Evolutionary conservation across 2,329 filamentous ascomycete genomes (phyloP).

Genomic region (Neoarthrinium moseri): DNA sequence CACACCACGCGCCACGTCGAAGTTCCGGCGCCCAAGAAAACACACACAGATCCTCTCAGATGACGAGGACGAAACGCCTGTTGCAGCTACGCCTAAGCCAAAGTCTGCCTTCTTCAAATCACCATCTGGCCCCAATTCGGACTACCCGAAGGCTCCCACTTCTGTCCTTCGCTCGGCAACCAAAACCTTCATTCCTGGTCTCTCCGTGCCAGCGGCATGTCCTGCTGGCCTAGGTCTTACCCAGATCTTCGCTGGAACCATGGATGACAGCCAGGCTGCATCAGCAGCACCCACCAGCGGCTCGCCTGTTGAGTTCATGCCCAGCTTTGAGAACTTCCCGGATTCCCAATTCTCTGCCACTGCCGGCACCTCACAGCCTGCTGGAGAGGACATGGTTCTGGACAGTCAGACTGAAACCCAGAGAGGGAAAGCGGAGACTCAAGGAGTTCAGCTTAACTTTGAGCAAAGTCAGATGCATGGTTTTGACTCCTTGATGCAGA

Average conservation of each 20-base stretch:
- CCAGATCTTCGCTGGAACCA: constrained; percentile 87
- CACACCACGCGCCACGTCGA: constrained; percentile 34
- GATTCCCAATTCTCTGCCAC: constrained; percentile 63
- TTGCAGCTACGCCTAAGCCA: constrained; percentile 48
- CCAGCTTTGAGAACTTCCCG: constrained; percentile 55
- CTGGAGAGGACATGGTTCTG: constrained; percentile 51
- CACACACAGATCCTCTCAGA: constrained; percentile 57
- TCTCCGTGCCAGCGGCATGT: constrained; percentile 53
- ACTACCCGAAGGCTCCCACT: constrained; percentile 55
- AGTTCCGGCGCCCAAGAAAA: constrained; percentile 49
- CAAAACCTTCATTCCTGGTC: constrained; percentile 68
- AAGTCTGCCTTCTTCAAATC: constrained; percentile 40
- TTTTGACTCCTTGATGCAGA: constrained; percentile 54
- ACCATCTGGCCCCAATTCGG: constrained; percentile 37
- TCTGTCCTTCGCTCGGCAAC: constrained; percentile 68
- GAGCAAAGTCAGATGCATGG: constrained; percentile 60
- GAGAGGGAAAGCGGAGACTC: constrained; percentile 38
- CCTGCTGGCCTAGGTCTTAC: constrained; percentile 73
- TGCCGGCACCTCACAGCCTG: constrained; percentile 44
- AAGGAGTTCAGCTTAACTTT: constrained; percentile 53
- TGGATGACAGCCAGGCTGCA: constrained; percentile 62
- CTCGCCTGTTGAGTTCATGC: constrained; percentile 50
- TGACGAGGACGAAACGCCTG: constrained; percentile 46
- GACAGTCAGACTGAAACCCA: constrained; percentile 46
- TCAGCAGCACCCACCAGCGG: constrained; percentile 16